Evolutionary conservation across 1,284 basidiomycete species (phyloP), one percentile per base, ranked within the genome.

Genomic region (Apiotrichum mycotoxinovorans): DNA sequence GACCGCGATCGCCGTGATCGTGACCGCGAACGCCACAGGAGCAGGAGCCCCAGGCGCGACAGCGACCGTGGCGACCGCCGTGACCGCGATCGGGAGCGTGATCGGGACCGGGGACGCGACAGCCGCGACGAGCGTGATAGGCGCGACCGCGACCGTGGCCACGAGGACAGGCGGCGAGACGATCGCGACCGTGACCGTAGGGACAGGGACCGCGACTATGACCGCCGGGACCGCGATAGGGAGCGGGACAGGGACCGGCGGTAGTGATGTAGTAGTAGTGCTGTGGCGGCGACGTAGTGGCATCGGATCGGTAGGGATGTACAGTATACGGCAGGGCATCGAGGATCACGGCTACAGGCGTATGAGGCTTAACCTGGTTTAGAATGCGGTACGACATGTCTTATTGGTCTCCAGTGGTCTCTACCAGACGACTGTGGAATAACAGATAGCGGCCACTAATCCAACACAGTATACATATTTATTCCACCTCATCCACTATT

Each of bases 11-110:
- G 40, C 43, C 43, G 44, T 17, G 44, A 46, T 17, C 40, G n/a
- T 14, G 40, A 53, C 22, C 35, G 51, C 4, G 53, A 55, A 22
- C 55, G 54, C 17, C 52, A 58, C n/a, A 14, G 35, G 23, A 27
- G 12, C 50, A 10, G 17, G 15, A 33, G 17, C 7, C n/a, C 9
- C 43, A 51, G 30, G 11, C 33, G 56, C 25, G 51, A 48, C 23
- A 25, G 51, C 17, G 34, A 35, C 25, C 23, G 51, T 37, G 51
- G 34, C 30, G 43, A 40, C 34, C 49, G 43, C 35, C 35, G 52
- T 5, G 54, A 56, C 35, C 48, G 54, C 9, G 54, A 56, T 20
- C 54, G 54, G 10, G 54, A 56, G 18, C 42, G 43, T 17, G 42
- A 38, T 3, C 43, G 44, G 18, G 23, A 50, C 25, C 43, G 48